Conservation (phyloP, 495 filamentous ascomycete species). For the Aspergillus sclerotiicarbonarius region DNA sequence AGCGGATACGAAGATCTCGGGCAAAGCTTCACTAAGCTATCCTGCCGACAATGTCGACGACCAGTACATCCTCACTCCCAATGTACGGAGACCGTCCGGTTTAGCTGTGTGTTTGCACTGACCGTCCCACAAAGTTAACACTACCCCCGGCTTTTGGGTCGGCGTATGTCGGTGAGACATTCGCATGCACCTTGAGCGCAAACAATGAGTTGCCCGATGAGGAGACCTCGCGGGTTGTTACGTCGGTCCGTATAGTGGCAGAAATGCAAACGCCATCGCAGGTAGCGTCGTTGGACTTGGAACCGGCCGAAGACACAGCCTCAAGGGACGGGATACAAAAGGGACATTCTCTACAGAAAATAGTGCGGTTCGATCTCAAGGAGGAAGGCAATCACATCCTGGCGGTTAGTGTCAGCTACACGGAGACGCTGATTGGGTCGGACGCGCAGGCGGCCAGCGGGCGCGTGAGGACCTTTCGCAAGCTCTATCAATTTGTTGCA, state of each 20-base stretch:
- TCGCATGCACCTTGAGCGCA: constrained; percentile 88
- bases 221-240: constrained; percentile 54
- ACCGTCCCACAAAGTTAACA: constrained; percentile 57
- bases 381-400: constrained; percentile 93
- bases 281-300: constrained; percentile 56
- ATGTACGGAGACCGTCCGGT: constrained; percentile 36
- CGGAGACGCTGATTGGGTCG: constrained; percentile 52
- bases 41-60: constrained; percentile 47
- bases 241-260: constrained; percentile 75
- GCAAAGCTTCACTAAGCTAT: constrained; percentile 52
- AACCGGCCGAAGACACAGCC: constrained; percentile 35
- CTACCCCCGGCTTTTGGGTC: constrained; percentile 90
- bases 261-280: constrained; percentile 91
- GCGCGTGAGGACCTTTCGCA: constrained; percentile 82
- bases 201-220: constrained; percentile 72
- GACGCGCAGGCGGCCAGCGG: constrained; percentile 63
- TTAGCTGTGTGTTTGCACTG: neutral
- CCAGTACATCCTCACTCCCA: constrained; percentile 59
- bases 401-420: constrained; percentile 92
- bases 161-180: constrained; percentile 93
- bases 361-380: constrained; percentile 82
- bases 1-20: constrained; percentile 47
- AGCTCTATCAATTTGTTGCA: constrained; percentile 94
- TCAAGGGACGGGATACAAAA: constrained; percentile 53
- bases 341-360: constrained; percentile 74